Evolutionary conservation across 2,329 filamentous ascomycete species (phyloP).

Genomic region (Neofusicoccum parvum): DNA sequence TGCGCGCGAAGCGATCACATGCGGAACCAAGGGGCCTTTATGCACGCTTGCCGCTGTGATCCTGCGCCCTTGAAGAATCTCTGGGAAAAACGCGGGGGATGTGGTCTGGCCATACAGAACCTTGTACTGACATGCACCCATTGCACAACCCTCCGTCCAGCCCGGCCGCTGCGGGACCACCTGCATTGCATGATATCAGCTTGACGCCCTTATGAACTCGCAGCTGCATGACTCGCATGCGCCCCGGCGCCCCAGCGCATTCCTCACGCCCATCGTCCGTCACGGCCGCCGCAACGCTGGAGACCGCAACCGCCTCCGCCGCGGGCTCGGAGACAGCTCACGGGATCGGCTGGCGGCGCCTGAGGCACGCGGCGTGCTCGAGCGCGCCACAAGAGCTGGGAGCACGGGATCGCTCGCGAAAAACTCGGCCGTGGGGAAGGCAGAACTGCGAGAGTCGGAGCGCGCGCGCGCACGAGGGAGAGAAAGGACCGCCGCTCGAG

Average conservation of each 20-base stretch:
- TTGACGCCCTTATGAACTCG: slow-evolving; percentile 5
- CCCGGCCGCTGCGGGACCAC: slow-evolving; percentile 3
- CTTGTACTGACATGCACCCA: background rate
- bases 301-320: background rate
- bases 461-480: background rate
- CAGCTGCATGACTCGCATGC: slow-evolving; percentile 11
- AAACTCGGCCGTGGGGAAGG: slow-evolving; percentile 15
- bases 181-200: slow-evolving; percentile 20
- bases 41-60: slow-evolving; percentile 11
- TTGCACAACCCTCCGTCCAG: slow-evolving; percentile 13
- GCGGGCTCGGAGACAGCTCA: background rate
- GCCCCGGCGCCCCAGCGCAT: background rate
- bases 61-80: slow-evolving; percentile 16
- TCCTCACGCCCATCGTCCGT: background rate
- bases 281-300: background rate
- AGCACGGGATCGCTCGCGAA: slow-evolving; percentile 8
- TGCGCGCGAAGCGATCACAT: slow-evolving; percentile 14
- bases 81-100: slow-evolving; percentile 17
- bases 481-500: background rate
- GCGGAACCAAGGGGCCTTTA: slow-evolving; percentile 7
- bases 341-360: background rate
- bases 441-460: slow-evolving; percentile 15
- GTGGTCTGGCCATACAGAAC: slow-evolving; percentile 7
- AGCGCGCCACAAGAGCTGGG: background rate
- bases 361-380: background rate